Evolutionary conservation across 345 rosid genomes (phyloP).

Genomic region (Lepidium aucheri): DNA sequence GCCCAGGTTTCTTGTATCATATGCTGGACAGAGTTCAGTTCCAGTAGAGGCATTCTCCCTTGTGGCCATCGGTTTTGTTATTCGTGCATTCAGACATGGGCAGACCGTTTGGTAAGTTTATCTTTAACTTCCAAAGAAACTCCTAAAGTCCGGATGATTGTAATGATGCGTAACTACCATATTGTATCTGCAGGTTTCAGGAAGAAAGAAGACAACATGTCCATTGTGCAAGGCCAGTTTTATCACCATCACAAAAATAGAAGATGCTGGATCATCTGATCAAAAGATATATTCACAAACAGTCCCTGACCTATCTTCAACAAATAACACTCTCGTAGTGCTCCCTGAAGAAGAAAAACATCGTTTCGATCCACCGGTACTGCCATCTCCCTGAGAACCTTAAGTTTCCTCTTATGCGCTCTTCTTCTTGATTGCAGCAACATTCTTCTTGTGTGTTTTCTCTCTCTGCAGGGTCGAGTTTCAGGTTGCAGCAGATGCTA

Average conservation of each 20-base stretch:
- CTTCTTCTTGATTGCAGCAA: not conserved
- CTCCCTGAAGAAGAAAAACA: slow-evolving; percentile 36
- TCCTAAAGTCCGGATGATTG: not conserved
- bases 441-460: not conserved
- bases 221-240: slow-evolving; percentile 82
- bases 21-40: slow-evolving; percentile 85
- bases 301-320: slow-evolving; percentile 45
- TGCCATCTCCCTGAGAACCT: not conserved
- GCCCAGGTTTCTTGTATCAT: slow-evolving; percentile 71
- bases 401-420: not conserved
- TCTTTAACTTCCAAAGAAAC: not conserved
- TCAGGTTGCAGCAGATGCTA: slow-evolving; percentile 53
- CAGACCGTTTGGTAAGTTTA: slow-evolving; percentile 53
- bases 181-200: slow-evolving; percentile 38
- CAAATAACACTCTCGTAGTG: slow-evolving; percentile 34
- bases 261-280: slow-evolving; percentile 66
- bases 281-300: slow-evolving; percentile 93
- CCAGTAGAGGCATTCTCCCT: slow-evolving; percentile 79
- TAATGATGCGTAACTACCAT: not conserved
- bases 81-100: slow-evolving; percentile 82
- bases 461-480: slow-evolving; percentile 35
- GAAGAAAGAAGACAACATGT: slow-evolving; percentile 57
- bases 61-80: slow-evolving; percentile 98
- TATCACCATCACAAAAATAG: slow-evolving; percentile 59
- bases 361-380: slow-evolving; percentile 42